Evolutionary conservation across 2,329 filamentous ascomycete genomes (phyloP).

Genomic region (Colletotrichum costaricense): DNA sequence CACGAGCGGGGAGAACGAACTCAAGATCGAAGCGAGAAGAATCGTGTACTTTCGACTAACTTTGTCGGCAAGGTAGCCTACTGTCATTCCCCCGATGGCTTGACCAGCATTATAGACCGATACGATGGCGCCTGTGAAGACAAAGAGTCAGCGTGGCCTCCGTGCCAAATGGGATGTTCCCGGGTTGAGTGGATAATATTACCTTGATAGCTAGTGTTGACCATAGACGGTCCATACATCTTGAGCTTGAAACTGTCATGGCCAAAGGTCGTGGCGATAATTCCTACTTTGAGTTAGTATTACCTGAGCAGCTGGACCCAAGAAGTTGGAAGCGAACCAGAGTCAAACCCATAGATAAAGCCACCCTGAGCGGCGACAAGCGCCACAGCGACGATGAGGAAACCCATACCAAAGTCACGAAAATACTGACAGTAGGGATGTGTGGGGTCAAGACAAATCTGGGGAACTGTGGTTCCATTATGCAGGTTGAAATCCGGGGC

Average conservation of each 20-base stretch:
- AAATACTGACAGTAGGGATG: background rate
- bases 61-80: conserved; percentile 21
- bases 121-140: conserved; percentile 25
- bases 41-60: conserved; percentile 27
- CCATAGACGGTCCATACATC: conserved; percentile 29
- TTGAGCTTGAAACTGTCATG: conserved; percentile 32
- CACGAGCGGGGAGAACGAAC: background rate
- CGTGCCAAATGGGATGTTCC: background rate
- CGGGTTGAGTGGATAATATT: background rate
- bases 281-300: background rate
- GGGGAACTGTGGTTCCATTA: background rate
- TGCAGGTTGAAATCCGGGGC: background rate
- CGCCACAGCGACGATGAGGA: background rate
- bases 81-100: conserved; percentile 15
- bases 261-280: conserved; percentile 34
- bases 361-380: background rate
- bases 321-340: background rate
- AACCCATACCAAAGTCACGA: background rate
- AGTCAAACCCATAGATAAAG: background rate
- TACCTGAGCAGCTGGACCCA: background rate
- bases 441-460: background rate
- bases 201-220: conserved; percentile 1
- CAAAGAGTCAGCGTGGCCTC: background rate
- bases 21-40: conserved; percentile 10
- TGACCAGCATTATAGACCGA: conserved; percentile 34